phyloP scores from a whole-genome alignment of 805 yeast genomes.

The Yamadazyma akitaensis region DNA sequence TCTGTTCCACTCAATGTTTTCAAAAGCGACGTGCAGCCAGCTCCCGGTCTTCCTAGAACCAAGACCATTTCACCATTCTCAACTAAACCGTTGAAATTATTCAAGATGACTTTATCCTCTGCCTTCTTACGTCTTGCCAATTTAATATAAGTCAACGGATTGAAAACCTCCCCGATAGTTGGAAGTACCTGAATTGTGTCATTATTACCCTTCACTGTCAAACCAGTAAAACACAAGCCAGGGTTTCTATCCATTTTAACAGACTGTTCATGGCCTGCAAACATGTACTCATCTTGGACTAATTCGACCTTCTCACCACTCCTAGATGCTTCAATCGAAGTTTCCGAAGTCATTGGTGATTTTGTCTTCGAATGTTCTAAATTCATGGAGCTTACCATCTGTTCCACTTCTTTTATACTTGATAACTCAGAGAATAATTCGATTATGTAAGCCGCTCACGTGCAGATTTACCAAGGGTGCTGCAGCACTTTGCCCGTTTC shows the following conservation, averaged over 20 bases:
- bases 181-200: constrained; percentile 4
- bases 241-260: constrained; percentile 2
- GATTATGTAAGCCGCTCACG: background rate
- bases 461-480: no score
- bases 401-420: background rate
- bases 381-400: background rate
- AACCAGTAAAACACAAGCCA: background rate
- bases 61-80: constrained; percentile 36
- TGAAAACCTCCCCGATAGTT: background rate
- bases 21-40: constrained; percentile 38
- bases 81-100: constrained; percentile 35
- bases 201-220: constrained; percentile 4
- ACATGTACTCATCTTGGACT: background rate
- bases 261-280: background rate
- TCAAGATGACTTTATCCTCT: constrained; percentile 21
- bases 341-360: background rate
- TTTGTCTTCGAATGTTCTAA: background rate
- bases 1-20: constrained; percentile 35
- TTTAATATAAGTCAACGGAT: background rate
- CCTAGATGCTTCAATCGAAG: background rate
- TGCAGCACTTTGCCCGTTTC: no score
- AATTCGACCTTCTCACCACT: background rate
- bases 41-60: constrained; percentile 39
- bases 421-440: background rate
- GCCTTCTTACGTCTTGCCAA: constrained; percentile 14